Evolutionary conservation across 2,329 filamentous ascomycete species (phyloP).

Genomic region (Alternaria solani): DNA sequence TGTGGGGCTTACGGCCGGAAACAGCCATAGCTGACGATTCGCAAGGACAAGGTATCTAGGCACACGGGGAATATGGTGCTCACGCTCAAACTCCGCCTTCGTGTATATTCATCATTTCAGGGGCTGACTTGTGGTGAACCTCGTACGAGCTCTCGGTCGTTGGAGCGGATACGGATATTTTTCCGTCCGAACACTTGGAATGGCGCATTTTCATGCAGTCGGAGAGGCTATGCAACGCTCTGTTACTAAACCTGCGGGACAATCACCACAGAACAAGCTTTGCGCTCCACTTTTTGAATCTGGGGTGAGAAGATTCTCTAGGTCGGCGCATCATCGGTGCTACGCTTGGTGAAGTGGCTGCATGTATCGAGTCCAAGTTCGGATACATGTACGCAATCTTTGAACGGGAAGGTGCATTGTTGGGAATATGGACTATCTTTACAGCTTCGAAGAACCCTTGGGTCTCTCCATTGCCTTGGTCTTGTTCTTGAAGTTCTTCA

Average conservation of each 20-base stretch:
- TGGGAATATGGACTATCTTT: conserved; percentile 8
- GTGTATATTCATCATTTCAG: background rate
- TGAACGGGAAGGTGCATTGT: background rate
- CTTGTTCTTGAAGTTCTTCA: conserved; percentile 72
- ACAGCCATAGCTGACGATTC: background rate
- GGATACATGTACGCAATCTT: background rate
- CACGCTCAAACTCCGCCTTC: background rate
- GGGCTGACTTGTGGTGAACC: background rate
- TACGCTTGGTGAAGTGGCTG: background rate
- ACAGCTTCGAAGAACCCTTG: conserved; percentile 56
- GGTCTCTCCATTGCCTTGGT: conserved; percentile 61
- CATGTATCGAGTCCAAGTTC: background rate
- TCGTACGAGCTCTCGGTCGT: background rate
- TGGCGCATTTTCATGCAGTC: background rate
- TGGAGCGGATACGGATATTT: background rate
- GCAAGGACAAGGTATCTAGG: background rate
- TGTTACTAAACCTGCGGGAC: background rate
- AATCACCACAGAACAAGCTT: background rate
- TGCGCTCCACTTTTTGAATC: conserved; percentile 1
- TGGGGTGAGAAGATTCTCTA: background rate
- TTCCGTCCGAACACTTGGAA: background rate
- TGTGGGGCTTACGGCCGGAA: background rate
- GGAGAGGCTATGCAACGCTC: background rate
- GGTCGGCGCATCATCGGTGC: conserved; percentile 1
- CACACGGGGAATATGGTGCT: background rate